Evolutionary conservation across 805 yeast species (phyloP), one percentile per base, ranked within the genome.

Genomic region (Metschnikowia matae): DNA sequence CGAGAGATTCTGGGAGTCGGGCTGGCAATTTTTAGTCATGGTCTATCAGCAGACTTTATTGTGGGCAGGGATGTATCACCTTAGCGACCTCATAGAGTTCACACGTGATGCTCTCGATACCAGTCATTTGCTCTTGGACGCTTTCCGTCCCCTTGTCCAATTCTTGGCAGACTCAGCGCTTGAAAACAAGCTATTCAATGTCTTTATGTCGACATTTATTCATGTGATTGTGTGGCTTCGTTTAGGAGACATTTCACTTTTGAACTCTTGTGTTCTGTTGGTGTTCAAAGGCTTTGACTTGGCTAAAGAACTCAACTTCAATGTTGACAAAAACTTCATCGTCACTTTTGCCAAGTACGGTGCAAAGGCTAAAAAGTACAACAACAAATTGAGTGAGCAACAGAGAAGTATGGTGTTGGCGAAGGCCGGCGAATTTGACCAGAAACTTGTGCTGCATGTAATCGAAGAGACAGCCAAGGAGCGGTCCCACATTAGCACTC

Each of bases 71-170:
- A 67, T 70, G 35, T 84, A 82, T 58, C 79, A 79, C 29, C 71
- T 79, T 18, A 71, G 75, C 0, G 78, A 78, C 45, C 71, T 89
- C 58, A 78, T 84, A 40, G 96, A 90, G 50, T 91, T 89, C 58
- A 87, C 97, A 2, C 79, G 96, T 63, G 96, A 89, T 62, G 84
- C 89, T 0, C 73, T 92, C 46, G 97, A 91, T 57, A 73, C 88
- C 32, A 84, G 96, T 51, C 83, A 84, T 53, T 65, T 75, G 1
- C 68, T 91, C 33, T 63, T 91, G n/a, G 83, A 78, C 49, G 81
- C 91, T 2, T 86, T 80, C 60, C 73, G 83, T 51, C 71, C 78
- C n/a, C 52, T 70, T 13, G 41, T 57, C 35, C 66, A 62, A 38
- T 54, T 44, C 15, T 48, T 60, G n/a, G 48, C 45, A 13, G 56